Percentiles rank a stretch among this genome's conserved stretches.
Evolutionary conservation across 768 basidiomycete genomes (phyloP).

Genomic region (Plicaturopsis crispa): DNA sequence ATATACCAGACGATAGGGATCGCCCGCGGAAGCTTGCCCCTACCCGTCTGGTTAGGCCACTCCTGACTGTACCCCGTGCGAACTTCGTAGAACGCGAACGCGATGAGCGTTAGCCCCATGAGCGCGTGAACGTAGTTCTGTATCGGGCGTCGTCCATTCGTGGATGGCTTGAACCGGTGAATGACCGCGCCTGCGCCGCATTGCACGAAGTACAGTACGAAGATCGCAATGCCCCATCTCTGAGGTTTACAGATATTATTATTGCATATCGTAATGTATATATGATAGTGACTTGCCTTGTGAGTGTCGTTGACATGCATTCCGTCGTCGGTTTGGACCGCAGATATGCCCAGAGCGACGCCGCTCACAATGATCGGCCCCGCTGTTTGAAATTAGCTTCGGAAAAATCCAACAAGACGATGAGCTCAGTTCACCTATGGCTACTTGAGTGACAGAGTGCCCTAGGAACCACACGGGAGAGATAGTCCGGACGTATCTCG

Average conservation of each 20-base stretch:
- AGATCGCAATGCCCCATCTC: constrained; percentile 43
- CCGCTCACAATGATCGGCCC: constrained; percentile 36
- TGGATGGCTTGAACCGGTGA: constrained; percentile 42
- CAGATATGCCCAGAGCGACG: constrained; percentile 33
- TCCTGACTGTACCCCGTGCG: constrained; percentile 37
- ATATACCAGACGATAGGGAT: constrained; percentile 36
- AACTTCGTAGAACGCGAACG: constrained; percentile 42
- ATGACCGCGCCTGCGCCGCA: constrained; percentile 41
- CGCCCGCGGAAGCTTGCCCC: constrained; percentile 24
- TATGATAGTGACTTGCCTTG: constrained; percentile 26
- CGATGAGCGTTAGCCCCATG: constrained; percentile 43
- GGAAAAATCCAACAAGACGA: constrained; percentile 1
- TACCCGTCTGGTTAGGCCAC: constrained; percentile 41
- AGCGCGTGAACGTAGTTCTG: constrained; percentile 56
- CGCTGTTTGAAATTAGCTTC: constrained; percentile 19
- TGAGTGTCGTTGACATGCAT: constrained; percentile 37
- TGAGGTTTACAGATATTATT: constrained; percentile 13
- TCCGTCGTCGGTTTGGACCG: constrained; percentile 26
- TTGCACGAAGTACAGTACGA: constrained; percentile 44
- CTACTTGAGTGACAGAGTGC: constrained; percentile 45
- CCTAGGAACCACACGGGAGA: constrained; percentile 42
- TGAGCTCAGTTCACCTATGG: constrained; percentile 28
- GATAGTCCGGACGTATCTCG: constrained; percentile 46
- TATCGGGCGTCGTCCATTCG: constrained; percentile 28
- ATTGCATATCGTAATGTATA: neutral